Evolutionary conservation across 805 yeast species (phyloP).

Genomic region (Ogataea neopini): DNA sequence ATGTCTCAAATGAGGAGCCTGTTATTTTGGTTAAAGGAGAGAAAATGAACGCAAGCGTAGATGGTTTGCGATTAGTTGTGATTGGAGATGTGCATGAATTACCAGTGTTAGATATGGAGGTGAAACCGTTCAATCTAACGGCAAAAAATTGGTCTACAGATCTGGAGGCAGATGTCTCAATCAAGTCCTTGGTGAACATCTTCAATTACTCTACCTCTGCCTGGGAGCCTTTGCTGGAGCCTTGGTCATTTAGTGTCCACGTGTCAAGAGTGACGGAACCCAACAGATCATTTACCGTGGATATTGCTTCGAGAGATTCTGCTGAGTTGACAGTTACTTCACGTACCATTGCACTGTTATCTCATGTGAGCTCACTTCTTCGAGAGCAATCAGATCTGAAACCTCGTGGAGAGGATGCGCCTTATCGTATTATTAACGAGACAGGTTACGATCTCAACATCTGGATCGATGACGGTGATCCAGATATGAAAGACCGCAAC

Average conservation of each 20-base stretch:
- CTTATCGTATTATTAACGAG: conserved; percentile 77
- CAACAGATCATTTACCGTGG: conserved; percentile 54
- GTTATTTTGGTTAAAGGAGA: conserved; percentile 64
- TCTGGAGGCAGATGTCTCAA: conserved; percentile 62
- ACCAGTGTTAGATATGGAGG: conserved; percentile 77
- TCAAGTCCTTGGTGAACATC: conserved; percentile 69
- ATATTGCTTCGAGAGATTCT: conserved; percentile 69
- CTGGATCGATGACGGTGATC: conserved; percentile 63
- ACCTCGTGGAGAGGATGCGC: conserved; percentile 77
- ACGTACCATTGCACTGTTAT: conserved; percentile 72
- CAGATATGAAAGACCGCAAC: conserved; percentile 27
- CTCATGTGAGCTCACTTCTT: conserved; percentile 64
- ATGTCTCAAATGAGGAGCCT: conserved; percentile 23
- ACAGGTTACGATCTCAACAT: conserved; percentile 82
- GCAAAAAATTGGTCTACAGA: conserved; percentile 89
- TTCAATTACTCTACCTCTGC: conserved; percentile 87
- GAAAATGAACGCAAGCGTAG: conserved; percentile 60
- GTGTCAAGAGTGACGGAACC: conserved; percentile 52
- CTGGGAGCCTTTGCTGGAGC: conserved; percentile 94
- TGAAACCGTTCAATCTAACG: conserved; percentile 64
- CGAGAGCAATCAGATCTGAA: conserved; percentile 54
- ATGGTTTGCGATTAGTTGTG: conserved; percentile 77
- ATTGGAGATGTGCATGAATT: conserved; percentile 91
- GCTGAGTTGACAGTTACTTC: conserved; percentile 84
- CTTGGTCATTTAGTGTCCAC: conserved; percentile 79